Evolutionary conservation across 768 basidiomycete species (phyloP).

Genomic region (Leccinum olivaceopallidum): DNA sequence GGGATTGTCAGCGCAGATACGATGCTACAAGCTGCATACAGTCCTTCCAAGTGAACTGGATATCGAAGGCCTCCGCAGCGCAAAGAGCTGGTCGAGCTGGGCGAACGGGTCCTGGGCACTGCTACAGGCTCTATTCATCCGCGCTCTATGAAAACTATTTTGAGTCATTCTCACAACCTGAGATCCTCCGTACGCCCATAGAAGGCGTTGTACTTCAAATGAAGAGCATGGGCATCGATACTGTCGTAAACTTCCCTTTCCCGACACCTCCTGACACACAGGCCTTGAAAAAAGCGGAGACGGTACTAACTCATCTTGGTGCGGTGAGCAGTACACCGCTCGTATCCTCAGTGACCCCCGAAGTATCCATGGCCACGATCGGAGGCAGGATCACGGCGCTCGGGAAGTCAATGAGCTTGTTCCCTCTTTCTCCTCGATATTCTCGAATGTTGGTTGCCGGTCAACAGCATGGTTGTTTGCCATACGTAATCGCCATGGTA

Average conservation of each 20-base stretch:
- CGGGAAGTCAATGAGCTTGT: slow-evolving; percentile 90
- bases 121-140: slow-evolving; percentile 95
- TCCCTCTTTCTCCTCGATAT: slow-evolving; percentile 91
- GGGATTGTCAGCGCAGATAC: slow-evolving; percentile 65
- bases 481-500: slow-evolving; percentile 89
- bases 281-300: slow-evolving; percentile 80
- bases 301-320: slow-evolving; percentile 75
- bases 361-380: slow-evolving; percentile 25
- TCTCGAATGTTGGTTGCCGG: slow-evolving; percentile 93
- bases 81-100: slow-evolving; percentile 97
- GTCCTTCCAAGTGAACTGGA: slow-evolving; percentile 90
- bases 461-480: slow-evolving; percentile 84
- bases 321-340: slow-evolving; percentile 54
- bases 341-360: slow-evolving; percentile 19
- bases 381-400: slow-evolving; percentile 81
- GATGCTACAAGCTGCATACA: slow-evolving; percentile 83
- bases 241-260: slow-evolving; percentile 97
- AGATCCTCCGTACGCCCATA: slow-evolving; percentile 94
- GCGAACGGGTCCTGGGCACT: slow-evolving; percentile 97
- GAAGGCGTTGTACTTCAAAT: slow-evolving; percentile 97
- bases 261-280: slow-evolving; percentile 89
- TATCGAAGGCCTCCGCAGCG: slow-evolving; percentile 91
- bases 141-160: slow-evolving; percentile 94
- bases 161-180: slow-evolving; percentile 81
- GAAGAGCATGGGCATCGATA: slow-evolving; percentile 99